Conservation (phyloP, 257 asterid genomes). For the Ehretia macrophylla region DNA sequence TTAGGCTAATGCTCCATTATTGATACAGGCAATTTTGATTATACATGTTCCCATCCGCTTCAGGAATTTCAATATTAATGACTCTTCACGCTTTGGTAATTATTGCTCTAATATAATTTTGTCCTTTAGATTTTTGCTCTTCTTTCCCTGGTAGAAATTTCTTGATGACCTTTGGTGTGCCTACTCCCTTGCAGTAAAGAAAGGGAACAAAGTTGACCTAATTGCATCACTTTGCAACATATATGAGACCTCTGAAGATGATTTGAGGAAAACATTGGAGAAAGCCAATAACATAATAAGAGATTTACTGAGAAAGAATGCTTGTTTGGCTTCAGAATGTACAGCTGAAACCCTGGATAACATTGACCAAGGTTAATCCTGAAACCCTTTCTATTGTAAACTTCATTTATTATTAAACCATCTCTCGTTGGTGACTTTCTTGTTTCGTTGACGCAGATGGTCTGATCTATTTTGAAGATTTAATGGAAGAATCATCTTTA, state of each 20-base stretch:
- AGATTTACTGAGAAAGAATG: conserved; percentile 52
- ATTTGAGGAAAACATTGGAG: conserved; percentile 57
- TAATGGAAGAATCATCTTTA: conserved; percentile 66
- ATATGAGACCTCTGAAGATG: conserved; percentile 81
- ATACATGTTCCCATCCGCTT: conserved; percentile 66
- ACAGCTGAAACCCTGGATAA: conserved; percentile 48
- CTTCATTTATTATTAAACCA: conserved; percentile 5
- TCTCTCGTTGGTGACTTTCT: conserved; percentile 2
- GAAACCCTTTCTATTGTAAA: conserved; percentile 1
- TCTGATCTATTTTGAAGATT: conserved; percentile 64
- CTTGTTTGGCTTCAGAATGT: conserved; percentile 60
- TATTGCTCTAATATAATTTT: conserved; percentile 7
- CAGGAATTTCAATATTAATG: conserved; percentile 58
- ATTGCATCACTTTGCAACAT: conserved; percentile 74
- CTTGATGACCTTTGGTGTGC: conserved; percentile 7
- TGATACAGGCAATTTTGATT: conserved; percentile 74
- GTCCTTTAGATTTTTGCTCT: conserved; percentile 1
- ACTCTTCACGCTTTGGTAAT: conserved; percentile 70
- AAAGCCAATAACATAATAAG: conserved; percentile 58
- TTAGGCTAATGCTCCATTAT: conserved; percentile 23
- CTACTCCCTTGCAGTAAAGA: conserved; percentile 52
- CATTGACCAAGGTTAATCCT: conserved; percentile 51
- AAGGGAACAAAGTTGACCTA: conserved; percentile 68
- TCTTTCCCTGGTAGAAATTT: conserved; percentile 1
- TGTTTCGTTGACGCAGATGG: conserved; percentile 56